Base-by-base conservation (phyloP, 2,329 filamentous ascomycete species). In the Fusarium sp. region DNA sequence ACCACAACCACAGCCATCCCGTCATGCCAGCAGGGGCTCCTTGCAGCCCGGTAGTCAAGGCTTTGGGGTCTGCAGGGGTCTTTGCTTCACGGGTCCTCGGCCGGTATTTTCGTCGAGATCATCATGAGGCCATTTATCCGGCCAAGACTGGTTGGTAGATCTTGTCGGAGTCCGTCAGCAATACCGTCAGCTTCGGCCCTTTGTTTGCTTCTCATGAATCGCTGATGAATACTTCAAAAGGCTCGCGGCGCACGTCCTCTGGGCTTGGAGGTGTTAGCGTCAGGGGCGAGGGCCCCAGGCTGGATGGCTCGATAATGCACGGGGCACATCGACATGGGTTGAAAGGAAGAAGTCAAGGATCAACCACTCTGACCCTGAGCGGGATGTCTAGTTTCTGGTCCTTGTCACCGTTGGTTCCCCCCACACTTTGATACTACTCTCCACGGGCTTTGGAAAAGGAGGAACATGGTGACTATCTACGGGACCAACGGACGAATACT, bases 231-330 rank as follows among this genome's bases (percentile, higher is more conserved):
- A 22, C 61, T 57, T 39, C 61, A 50, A 37, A 59, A 71, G 54
- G 41, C 57, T 58, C 27, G 37, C 35, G 67, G 63, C 43, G 61
- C 70, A 74, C 65, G 57, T 73, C 63, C 65, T 45, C 58, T 43
- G 45, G n/a, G 43, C 61, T 48, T 65, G 66, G 45, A 45, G 56
- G 61, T 64, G 43, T 66, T 69, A 69, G 74, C 63, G 67, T 72
- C 76, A 77, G 74, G 72, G 74, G 69, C 56, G 58, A 69, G 50
- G 43, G 61, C 60, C 66, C 62, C 57, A 27, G 56, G 56, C 31
- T 58, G 35, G 52, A 65, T 77, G 72, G 74, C 69, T 76, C 64
- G 65, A 73, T 68, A 66, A 65, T 60, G 67, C 58, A 69, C 37
- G 45, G 70, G 50, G 60, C 58, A 62, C 59, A 65, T 68, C 41